These are phyloP conservation scores for Wickerhamomyces hampshirensis DNA, from an alignment of 805 yeast species.

Conservation along the genomic window DNA sequence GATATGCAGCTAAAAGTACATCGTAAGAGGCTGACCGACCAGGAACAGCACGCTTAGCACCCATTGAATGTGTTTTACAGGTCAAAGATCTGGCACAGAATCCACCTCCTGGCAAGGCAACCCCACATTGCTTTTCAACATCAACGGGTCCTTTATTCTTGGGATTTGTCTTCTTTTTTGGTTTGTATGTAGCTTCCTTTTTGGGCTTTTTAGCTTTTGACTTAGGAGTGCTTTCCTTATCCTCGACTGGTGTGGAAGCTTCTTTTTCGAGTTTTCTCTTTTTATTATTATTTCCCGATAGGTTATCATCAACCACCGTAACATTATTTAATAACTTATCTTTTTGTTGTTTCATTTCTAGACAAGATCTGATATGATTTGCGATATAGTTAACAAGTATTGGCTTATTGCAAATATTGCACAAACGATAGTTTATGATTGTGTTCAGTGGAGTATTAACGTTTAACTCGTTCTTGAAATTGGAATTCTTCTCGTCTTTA, in stretches of 20 bases:
- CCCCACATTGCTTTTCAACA: conserved; percentile 95
- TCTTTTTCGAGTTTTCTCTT: conserved; percentile 20
- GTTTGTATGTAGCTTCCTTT: conserved; percentile 22
- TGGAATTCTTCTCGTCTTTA: conserved; percentile 5
- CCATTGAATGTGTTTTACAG: conserved; percentile 98
- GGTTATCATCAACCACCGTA: background rate
- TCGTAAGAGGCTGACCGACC: conserved; percentile 95
- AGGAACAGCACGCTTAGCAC: conserved; percentile 91
- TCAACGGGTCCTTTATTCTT: conserved; percentile 81
- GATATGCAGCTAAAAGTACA: conserved; percentile 79
- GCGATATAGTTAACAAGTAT: conserved; percentile 33
- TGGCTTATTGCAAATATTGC: conserved; percentile 44
- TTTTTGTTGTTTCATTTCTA: conserved; percentile 27
- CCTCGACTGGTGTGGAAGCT: conserved; percentile 12
- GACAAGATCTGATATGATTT: conserved; percentile 36
- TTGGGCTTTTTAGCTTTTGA: conserved; percentile 16
- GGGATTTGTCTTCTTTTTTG: conserved; percentile 40
- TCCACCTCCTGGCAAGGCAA: conserved; percentile 88
- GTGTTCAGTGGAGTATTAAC: conserved; percentile 32
- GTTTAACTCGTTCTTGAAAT: conserved; percentile 19
- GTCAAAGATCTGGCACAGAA: conserved; percentile 94
- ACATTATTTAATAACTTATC: conserved; percentile 4
- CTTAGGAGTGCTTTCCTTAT: conserved; percentile 5
- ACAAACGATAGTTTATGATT: conserved; percentile 39
- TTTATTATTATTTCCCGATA: conserved; percentile 3